Evolutionary conservation across 805 yeast species (phyloP), one percentile per base, ranked within the genome.

Genomic region (Candida palmyrensis): DNA sequence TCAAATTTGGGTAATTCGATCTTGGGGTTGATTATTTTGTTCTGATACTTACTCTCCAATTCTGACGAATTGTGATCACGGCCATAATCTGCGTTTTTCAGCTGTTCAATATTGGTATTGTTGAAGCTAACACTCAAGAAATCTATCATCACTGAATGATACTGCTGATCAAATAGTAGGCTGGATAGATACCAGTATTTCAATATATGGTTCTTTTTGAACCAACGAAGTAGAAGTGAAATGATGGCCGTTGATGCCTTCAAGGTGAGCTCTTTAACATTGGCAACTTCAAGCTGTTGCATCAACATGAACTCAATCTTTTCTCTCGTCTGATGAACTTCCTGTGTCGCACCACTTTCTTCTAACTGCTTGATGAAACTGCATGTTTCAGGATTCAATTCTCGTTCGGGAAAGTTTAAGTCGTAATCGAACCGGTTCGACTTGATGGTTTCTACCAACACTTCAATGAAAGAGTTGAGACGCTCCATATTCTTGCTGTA

Each of bases 151-250:
- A 53, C 43, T 7, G 48, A 43, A 30, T 71, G 69, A 39, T 59
- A 82, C 37, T 79, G 77, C 18, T 81, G 73, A 52, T 92, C 97
- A 53, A 81, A 83, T 17, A 92, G 54, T 27, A 89, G 51, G 0
- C 84, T 72, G 5, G 82, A 55, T 10, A 90, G 59, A 45, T 80
- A 84, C 51, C 87, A 94, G 52, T 71, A 79, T 53, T 90, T 89
- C 41, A 89, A 53, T 2, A 87, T 62, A 52, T 92, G 96, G 28
- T 77, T 81, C 7, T 71, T 53, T 49, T 83, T 84, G 52, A 85
- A 81, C 96, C 97, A 89, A 45, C 71, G 73, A 21, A 81, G 51
- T 14, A 92, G 49, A 14, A 75, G 45, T 8, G 60, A 44, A 1
- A 86, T 35, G 1, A 77, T 68, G 2, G 74, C 73, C 0, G 81